These are phyloP conservation scores for Tilletia setariae DNA, from an alignment of 1,284 basidiomycete species.

Conservation along the genomic window DNA sequence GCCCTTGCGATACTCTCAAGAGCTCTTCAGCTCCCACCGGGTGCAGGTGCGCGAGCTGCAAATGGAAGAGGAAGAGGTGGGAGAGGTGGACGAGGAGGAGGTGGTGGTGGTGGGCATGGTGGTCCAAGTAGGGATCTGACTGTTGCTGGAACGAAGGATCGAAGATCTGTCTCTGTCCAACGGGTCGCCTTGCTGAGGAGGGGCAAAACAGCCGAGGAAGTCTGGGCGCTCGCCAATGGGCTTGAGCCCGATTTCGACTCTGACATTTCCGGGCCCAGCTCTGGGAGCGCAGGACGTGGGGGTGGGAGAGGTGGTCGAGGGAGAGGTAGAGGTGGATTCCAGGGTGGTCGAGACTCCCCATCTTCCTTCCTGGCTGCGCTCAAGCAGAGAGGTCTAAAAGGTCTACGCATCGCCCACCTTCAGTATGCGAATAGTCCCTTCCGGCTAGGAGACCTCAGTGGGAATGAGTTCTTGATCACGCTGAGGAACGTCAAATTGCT, in stretches of 20 bases:
- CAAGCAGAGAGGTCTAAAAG: slow-evolving; percentile 48
- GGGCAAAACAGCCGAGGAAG: slow-evolving; percentile 73
- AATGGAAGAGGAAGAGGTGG: slow-evolving; percentile 19
- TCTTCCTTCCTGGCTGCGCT: neutral
- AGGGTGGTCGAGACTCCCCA: neutral
- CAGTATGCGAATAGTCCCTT: slow-evolving; percentile 75
- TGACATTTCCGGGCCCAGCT: neutral
- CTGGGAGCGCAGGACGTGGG: slow-evolving; percentile 58
- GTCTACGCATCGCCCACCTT: slow-evolving; percentile 82
- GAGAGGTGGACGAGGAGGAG: slow-evolving; percentile 25
- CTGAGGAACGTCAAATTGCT: slow-evolving; percentile 66
- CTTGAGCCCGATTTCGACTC: slow-evolving; percentile 38
- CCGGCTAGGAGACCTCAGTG: slow-evolving; percentile 90
- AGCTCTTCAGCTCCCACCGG: slow-evolving; percentile 53
- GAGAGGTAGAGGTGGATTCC: slow-evolving; percentile 25
- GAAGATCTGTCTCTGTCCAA: slow-evolving; percentile 92
- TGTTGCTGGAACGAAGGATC: slow-evolving; percentile 96
- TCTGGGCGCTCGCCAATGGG: slow-evolving; percentile 66
- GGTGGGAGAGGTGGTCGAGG: slow-evolving; percentile 57
- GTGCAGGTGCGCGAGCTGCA: slow-evolving; percentile 14
- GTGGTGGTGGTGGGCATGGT: slow-evolving; percentile 25
- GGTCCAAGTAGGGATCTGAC: slow-evolving; percentile 67
- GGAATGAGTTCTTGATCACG: slow-evolving; percentile 92
- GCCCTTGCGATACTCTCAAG: slow-evolving; percentile 72
- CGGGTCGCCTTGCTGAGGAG: slow-evolving; percentile 79